Evolutionary conservation across 148 eudicot genomes (phyloP).

Genomic region (Chenopodium album): DNA sequence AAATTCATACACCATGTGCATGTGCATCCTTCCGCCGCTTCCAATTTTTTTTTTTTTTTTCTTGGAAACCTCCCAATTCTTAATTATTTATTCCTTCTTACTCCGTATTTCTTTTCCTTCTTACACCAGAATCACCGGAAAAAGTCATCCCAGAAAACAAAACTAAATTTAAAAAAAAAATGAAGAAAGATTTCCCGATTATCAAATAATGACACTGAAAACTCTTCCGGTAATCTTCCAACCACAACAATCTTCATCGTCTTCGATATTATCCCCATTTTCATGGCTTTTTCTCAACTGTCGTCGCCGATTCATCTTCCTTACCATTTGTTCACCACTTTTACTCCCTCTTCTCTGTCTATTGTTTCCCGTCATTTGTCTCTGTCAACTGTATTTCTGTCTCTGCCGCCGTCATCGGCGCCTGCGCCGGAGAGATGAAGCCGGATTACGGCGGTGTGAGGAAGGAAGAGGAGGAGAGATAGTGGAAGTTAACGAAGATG

Average conservation of each 20-base stretch:
- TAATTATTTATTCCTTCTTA: not conserved
- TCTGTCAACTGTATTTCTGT: conserved; percentile 36
- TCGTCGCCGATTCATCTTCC: conserved; percentile 33
- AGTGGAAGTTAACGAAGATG: conserved; percentile 3
- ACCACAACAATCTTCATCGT: not conserved
- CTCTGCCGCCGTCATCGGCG: conserved; percentile 31
- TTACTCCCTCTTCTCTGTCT: conserved; percentile 46
- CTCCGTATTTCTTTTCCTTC: not conserved
- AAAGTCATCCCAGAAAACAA: not conserved
- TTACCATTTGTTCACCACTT: conserved; percentile 41
- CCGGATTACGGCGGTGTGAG: conserved; percentile 27
- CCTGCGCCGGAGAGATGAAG: conserved; percentile 18
- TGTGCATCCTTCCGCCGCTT: not conserved
- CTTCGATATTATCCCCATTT: not conserved
- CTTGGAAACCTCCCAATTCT: not conserved
- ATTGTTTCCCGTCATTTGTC: conserved; percentile 41
- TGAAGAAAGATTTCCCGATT: not conserved
- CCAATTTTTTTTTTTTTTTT: not conserved
- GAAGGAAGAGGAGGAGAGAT: conserved; percentile 16
- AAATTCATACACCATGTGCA: not conserved
- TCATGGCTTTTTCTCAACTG: conserved; percentile 36
- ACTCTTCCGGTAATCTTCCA: conserved; percentile 21
- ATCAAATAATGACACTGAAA: conserved; percentile 25
- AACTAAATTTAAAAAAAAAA: not conserved
- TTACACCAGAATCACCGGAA: not conserved